Evolutionary conservation across 2,329 filamentous ascomycete genomes (phyloP), one percentile per base, ranked within the genome.

Genomic region (Talaromyces verruculosus): DNA sequence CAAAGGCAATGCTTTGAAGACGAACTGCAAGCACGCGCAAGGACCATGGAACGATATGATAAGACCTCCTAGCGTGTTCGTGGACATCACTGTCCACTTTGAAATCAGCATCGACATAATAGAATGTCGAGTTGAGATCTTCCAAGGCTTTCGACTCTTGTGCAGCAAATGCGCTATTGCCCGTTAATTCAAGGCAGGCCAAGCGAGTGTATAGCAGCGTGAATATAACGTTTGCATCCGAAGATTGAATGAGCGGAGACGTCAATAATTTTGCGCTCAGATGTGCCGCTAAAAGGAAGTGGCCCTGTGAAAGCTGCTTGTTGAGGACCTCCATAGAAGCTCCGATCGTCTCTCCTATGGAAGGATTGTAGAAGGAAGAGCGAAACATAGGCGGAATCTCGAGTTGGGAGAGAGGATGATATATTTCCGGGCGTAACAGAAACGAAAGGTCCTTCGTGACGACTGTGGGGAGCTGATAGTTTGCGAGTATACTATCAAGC

Each of bases 1-100:
- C 89, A 69, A 95, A 96, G 0, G 92, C 92, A 55, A 97, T 85
- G 0, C 91, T 92, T 71, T 96, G 92, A 22, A 98, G 84, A 1
- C 93, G 86, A 8, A 97, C 90, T 6, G 90, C 89, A 17, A 98
- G 84, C 2, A 97, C 85, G 6, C 95, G 87, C 62, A 99, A 84
- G 49, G 90, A 86, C 93, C 95, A 99, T 0, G 94, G 94, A 0
- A 94, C 90, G 0, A 96, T 84, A 74, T 90, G 89, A 63, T 80
- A 78, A 86, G 87, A 85, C 84, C 91, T 76, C 82, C 84, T 75
- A 73, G 89, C 73, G 83, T 88, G 74, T 84, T 85, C 69, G 85
- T 88, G 64, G 75, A 89, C 79, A 86, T 86, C 67, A 73, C 83
- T 69, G 1, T 75, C 68, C 2, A 67, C 64, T 15, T 73, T 72